A percentile compares a stretch with the other conserved stretches of the same genome.
These are phyloP conservation scores for Scedosporium minutisporum DNA, from an alignment of 2,329 filamentous ascomycete species.

Conservation along the genomic window DNA sequence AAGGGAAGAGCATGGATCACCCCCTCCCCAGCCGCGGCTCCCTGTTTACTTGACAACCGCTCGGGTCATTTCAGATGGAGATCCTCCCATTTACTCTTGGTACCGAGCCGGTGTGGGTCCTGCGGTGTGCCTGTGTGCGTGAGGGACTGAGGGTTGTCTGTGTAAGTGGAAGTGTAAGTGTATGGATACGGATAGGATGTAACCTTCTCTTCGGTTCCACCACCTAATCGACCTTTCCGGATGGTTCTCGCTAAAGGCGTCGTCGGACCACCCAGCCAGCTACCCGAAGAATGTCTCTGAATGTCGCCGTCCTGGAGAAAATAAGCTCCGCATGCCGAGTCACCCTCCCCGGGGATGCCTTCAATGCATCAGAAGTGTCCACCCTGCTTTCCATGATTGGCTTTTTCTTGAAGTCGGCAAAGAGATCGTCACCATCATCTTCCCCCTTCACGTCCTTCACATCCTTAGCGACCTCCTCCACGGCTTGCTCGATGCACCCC, in stretches of 20 bases:
- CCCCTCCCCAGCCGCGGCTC: background rate
- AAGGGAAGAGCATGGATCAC: background rate
- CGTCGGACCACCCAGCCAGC: background rate
- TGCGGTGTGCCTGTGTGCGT: background rate
- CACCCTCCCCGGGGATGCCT: background rate
- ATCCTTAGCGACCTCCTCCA: background rate
- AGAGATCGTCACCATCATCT: background rate
- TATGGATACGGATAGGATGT: background rate
- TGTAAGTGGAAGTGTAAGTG: background rate
- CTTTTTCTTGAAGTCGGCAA: background rate
- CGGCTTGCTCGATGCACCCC: background rate
- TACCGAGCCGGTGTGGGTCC: background rate
- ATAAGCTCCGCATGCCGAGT: background rate
- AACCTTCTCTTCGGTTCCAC: background rate
- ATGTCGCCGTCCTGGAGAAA: background rate
- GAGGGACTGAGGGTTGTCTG: background rate
- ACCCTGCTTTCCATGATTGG: background rate
- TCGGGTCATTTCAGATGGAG: background rate
- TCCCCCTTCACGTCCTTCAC: background rate
- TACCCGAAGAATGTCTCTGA: background rate
- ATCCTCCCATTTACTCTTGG: background rate
- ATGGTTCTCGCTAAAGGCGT: background rate
- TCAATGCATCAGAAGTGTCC: background rate
- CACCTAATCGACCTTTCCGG: background rate
- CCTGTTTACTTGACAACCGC: background rate